Base-by-base conservation (phyloP, 2,329 filamentous ascomycete species). In the Cryoendolithus antarcticus region DNA sequence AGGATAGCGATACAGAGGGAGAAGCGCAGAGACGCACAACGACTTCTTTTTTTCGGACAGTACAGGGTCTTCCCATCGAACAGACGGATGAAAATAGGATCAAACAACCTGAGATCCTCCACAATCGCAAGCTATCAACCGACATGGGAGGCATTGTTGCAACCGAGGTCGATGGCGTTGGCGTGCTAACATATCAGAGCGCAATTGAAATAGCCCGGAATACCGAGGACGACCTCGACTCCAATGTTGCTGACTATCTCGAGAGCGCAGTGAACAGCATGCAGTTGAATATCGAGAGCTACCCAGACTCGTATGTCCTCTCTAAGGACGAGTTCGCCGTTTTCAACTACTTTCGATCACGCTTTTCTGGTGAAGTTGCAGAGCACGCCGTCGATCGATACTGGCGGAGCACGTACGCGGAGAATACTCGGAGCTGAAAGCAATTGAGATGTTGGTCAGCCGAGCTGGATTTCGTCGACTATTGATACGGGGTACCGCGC, bases 331-430 rank as follows among this genome's bases (percentile, higher is more conserved):
- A 93, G 62, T 93, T 91, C 54, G 76, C 82, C 39, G 71, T 93
- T 43, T 86, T 93, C 74, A 93, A 91, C 66, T 89, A 80, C 61
- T 89, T 82, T 59, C 79, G 82, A 45, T 62, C 72, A 45, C 73
- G 80, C 7, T 86, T 81, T 54, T 58, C 64, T 24, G 72, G 74
- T 43, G 54, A 60, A 21, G 52, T 72, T 35, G 66, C 71, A 13
- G 66, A 67, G 49, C 62, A 60, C 37, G 72, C 72, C 8, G 68
- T 74, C 37, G 68, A 64, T 44, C 69, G 72, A 9, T 77, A 71
- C 53, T 77, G 74, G 74, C 63, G 72, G 47, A 59, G 65, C 35
- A 36, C 38, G 9, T 34, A 40, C 30, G 38, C 38, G 12, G 28
- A n/a, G n/a, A n/a, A n/a, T n/a, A n/a, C n/a, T n/a, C n/a, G n/a